Evolutionary conservation across 1,284 basidiomycete species (phyloP).

Genomic region (Austroboletus niveus): DNA sequence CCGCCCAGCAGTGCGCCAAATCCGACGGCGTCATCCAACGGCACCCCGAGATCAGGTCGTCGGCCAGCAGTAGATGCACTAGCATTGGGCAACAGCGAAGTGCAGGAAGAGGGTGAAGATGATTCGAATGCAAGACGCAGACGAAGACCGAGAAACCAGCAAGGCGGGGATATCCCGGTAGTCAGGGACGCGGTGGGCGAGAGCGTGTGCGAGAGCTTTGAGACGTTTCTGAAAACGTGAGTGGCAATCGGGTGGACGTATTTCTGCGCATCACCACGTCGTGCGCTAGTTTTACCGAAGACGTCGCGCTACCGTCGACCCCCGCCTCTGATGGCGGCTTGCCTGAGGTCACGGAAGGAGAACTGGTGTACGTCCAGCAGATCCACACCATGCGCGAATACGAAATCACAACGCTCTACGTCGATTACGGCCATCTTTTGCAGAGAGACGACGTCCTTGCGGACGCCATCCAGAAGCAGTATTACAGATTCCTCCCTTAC

Average conservation of each 20-base stretch:
- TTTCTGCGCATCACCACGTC: slow-evolving; percentile 4
- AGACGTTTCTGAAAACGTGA: slow-evolving; percentile 87
- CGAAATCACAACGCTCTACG: slow-evolving; percentile 92
- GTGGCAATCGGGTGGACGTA: slow-evolving; percentile 29
- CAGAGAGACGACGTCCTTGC: slow-evolving; percentile 91
- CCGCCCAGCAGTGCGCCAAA: slow-evolving; percentile 70
- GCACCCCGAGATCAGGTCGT: slow-evolving; percentile 39
- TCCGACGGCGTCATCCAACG: slow-evolving; percentile 45
- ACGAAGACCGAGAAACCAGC: slow-evolving; percentile 48
- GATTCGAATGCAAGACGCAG: slow-evolving; percentile 39
- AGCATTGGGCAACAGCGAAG: slow-evolving; percentile 57
- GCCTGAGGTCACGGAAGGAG: slow-evolving; percentile 56
- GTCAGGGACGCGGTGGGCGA: slow-evolving; percentile 94
- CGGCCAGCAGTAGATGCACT: slow-evolving; percentile 59
- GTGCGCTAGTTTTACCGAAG: slow-evolving; percentile 72
- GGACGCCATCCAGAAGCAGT: slow-evolving; percentile 89
- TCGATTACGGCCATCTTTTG: slow-evolving; percentile 92
- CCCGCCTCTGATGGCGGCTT: slow-evolving; percentile 67
- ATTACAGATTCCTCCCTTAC: slow-evolving; percentile 96
- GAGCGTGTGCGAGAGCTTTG: slow-evolving; percentile 88
- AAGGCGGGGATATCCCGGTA: slow-evolving; percentile 69
- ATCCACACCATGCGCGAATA: slow-evolving; percentile 92
- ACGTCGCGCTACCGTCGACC: slow-evolving; percentile 70
- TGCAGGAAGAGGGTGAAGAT: slow-evolving; percentile 46
- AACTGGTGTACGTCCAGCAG: slow-evolving; percentile 85